These are phyloP conservation scores for Synchytrium microbalum DNA, from an alignment of 371 early-diverging fungal species.

Conservation along the genomic window DNA sequence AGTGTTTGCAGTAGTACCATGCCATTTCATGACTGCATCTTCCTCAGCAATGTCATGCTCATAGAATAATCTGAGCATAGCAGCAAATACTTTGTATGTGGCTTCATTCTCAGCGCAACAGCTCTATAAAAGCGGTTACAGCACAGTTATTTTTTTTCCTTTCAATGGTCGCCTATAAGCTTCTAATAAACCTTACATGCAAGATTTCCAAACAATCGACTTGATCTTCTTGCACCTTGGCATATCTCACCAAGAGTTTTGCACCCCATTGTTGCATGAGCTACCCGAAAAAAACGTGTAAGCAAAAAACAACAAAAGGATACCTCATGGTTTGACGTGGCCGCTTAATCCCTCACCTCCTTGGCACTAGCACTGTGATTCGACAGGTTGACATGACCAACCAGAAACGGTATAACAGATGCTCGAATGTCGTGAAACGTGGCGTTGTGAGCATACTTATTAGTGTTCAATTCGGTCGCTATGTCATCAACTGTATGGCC, in stretches of 20 bases:
- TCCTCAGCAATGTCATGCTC: slow-evolving; percentile 78
- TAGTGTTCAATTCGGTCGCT: slow-evolving; percentile 77
- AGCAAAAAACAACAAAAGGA: neutral
- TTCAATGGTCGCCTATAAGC: no score
- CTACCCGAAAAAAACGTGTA: slow-evolving; percentile 7
- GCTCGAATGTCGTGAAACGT: slow-evolving; percentile 71
- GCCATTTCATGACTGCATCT: slow-evolving; percentile 76
- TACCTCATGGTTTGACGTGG: neutral
- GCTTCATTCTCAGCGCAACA: neutral
- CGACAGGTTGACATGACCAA: neutral
- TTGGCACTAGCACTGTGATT: neutral
- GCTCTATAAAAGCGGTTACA: no score
- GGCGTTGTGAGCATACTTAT: slow-evolving; percentile 83
- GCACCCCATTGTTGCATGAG: neutral
- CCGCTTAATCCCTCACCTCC: neutral
- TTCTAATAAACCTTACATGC: neutral
- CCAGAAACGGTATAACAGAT: slow-evolving; percentile 49
- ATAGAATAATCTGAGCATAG: slow-evolving; percentile 49
- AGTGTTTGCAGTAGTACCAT: slow-evolving; percentile 17
- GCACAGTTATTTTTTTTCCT: no score
- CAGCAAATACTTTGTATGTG: neutral
- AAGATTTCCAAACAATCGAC: neutral
- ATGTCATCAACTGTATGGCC: slow-evolving; percentile 68
- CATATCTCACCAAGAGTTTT: neutral
- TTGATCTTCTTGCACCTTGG: neutral